Evolutionary conservation across 352 stramenopile genomes (phyloP), one percentile per base, ranked within the genome.

Genomic region (Phytopythium vexans): DNA sequence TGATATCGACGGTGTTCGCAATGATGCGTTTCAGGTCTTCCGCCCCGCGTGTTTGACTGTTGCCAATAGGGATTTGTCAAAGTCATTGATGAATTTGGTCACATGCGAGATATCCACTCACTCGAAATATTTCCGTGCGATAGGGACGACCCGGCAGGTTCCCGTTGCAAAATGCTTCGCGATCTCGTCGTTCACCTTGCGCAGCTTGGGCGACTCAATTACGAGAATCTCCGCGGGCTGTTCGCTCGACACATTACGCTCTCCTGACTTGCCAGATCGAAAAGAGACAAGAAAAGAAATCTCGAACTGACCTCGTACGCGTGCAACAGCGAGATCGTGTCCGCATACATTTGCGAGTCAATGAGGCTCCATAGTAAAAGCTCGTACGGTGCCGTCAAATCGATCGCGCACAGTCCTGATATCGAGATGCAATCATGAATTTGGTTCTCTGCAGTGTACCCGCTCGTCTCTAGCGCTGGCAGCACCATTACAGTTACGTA

Each of bases 1-100:
- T 92, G 38, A 89, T 72, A 37, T 95, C 86, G 14, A 92, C 68
- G n/a, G 72, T 84, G 52, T 95, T 93, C 37, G 78, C 65, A 60
- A 90, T 86, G 31, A 95, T 67, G 27, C 86, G 69, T 58, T 91
- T 93, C 34, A 95, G 62, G 58, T 95, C 82, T 55, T 92, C 83
- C 14, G 77, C 78, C 45, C 86, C 86, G 70, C 89, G 89, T 7
- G 82, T 90, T 56, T 95, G 86, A 54, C 86, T 95, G 34, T 27
- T 27, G 21, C 21, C 21, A 27, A 27, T 27, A 27, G 21, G 21
- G 21, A 27, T 27, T 27, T 27, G 21, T 27, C 21, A 27, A 27
- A 27, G 21, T 27, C 21, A 27, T 27, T 27, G 21, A 27, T 27
- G 21, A 27, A 27, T 27, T 27, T 27, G 21, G 21, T 27, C 21